phyloP scores from a whole-genome alignment of 2,329 filamentous ascomycete genomes.

The Helotiales sp. region DNA sequence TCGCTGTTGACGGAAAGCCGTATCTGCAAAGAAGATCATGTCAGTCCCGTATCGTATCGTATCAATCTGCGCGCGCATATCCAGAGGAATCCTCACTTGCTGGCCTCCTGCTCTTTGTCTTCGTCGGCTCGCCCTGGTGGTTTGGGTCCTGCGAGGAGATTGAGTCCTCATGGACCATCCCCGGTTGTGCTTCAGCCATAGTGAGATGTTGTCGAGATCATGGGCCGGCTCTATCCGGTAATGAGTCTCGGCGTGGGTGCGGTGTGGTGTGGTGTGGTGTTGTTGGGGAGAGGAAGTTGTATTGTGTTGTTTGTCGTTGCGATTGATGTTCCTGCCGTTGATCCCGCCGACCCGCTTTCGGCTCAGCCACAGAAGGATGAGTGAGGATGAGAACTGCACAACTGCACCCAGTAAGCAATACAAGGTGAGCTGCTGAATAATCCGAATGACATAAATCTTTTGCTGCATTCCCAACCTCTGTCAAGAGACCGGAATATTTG shows the following conservation, averaged over 20 bases:
- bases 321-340: conserved; percentile 20
- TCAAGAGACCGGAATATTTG: background rate
- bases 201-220: conserved; percentile 35
- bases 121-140: conserved; percentile 65
- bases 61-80: conserved; percentile 14
- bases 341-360: conserved; percentile 25
- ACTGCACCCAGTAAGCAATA: background rate
- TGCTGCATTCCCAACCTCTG: background rate
- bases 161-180: conserved; percentile 50
- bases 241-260: conserved; percentile 18
- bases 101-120: conserved; percentile 89
- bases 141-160: conserved; percentile 60
- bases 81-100: conserved; percentile 66
- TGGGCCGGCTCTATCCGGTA: conserved; percentile 32
- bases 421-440: conserved; percentile 2
- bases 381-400: background rate
- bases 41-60: conserved; percentile 33
- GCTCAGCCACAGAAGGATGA: conserved; percentile 30
- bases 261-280: conserved; percentile 21
- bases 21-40: conserved; percentile 63
- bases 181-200: conserved; percentile 41
- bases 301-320: conserved; percentile 29
- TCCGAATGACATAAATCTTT: background rate
- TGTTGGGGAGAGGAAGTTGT: conserved; percentile 14
- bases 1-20: conserved; percentile 94